Base-by-base conservation (phyloP, 495 filamentous ascomycete species). In the Hyphodiscus hymeniophilus region DNA sequence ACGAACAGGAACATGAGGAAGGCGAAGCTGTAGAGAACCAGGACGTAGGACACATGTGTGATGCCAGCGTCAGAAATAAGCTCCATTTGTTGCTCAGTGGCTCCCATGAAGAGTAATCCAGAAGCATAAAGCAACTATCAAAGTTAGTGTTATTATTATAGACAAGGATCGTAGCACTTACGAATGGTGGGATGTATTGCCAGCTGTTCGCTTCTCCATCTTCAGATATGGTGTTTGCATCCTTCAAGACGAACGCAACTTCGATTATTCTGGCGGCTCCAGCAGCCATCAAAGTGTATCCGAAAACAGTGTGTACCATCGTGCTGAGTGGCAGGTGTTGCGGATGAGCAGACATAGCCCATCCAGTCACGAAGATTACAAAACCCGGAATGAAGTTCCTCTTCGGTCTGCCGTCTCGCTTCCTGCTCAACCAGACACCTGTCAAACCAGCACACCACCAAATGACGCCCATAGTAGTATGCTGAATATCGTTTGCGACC, bases 401-500 rank as follows among this genome's bases (percentile, higher is more conserved):
- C 74, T 88, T 87, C 12, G 92, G 89, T 8, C 73, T 66, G n/a
- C 91, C 91, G 48, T 90, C 77, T 47, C 87, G 75, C 54, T 75
- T 87, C 46, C 80, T 76, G 60, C 86, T 91, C 23, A 97, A 67
- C 94, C 92, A 98, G 48, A 98, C 76, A 16, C 92, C 94, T 22
- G 92, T 71, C 18, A 98, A 67, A 15, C 92, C 92, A 15, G 94
- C 90, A 58, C 79, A 84, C 89, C 89, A 96, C 92, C 92, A 98
- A 44, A 98, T 80, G 49, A 98, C 78, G 23, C 92, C 92, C 94
- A 97, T 98, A 10, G 82, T 84, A 0, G 92, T 98, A 60, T 97
- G 94, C 63, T 98, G 92, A 63, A 95, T 79, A 62, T 98, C 92
- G 60, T 95, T 96, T 59, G 78, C 76, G n/a, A 84, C 90, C 92